Evolutionary conservation across 148 eudicot species (phyloP), one percentile per base, ranked within the genome.

Genomic region (Limonium bicolor): DNA sequence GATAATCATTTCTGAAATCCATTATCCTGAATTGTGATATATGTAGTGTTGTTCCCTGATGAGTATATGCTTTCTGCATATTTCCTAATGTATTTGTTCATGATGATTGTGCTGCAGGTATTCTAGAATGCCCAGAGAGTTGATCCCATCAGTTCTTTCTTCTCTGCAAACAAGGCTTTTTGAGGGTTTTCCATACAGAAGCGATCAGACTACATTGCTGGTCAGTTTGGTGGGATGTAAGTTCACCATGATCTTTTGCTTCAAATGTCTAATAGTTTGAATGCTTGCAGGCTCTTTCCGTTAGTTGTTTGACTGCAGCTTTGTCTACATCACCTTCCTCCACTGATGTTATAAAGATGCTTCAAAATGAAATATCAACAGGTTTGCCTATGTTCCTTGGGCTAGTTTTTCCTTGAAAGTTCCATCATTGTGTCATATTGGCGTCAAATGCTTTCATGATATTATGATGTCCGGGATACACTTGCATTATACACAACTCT

Each of bases 101-200:
- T n/a, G n/a, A n/a, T 43, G 27, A 25, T 40, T 49, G 38, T 51
- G 39, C 38, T 40, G 16, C 59, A 88, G 97, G 58, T 88, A 85
- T 67, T 69, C 90, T 40, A 76, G 99, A 60, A 85, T 92, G 99
- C 84, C 95, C 20, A 68, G 41, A 20, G 85, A 85, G 51, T 53
- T 92, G 66, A 65, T 85, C 65, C 66, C 74, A 15, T 65, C 67
- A 53, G 71, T 84, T 44, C 71, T 92, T 46, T 71, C 68, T 17
- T 67, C 88, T 56, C 76, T 92, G 56, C 77, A 55, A 42, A 54
- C 55, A 48, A 85, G 68, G 58, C 66, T 81, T 51, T 64, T 60
- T 36, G 83, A 69, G 41, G 94, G 95, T 13, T 78, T 81, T 73
- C 67, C 66, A 10, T 60, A 41, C 41, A 71, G 60, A 60, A 69